phyloP scores from a whole-genome alignment of 257 asterid genomes.

The Solanum etuberosum region DNA sequence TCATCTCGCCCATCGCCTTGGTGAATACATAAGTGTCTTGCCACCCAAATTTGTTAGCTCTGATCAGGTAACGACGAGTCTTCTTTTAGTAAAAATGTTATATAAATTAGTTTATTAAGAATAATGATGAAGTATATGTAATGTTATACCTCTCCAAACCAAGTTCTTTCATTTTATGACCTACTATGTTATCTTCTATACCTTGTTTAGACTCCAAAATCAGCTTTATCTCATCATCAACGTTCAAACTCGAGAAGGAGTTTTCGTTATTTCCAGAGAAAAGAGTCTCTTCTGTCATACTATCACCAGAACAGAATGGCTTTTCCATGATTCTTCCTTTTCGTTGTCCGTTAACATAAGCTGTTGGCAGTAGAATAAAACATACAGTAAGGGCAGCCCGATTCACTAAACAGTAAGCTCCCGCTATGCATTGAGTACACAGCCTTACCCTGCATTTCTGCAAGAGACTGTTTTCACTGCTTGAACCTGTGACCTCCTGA shows the following conservation, averaged over 20 bases:
- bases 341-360: conserved; percentile 84
- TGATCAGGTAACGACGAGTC: conserved; percentile 6
- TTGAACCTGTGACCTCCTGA: neutral
- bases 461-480: too few species aligned
- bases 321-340: conserved; percentile 78
- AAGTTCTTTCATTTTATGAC: conserved; percentile 61
- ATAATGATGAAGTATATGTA: neutral
- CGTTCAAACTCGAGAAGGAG: conserved; percentile 33
- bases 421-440: too few species aligned
- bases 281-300: conserved; percentile 40
- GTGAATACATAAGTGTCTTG: conserved; percentile 91
- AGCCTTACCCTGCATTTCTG: too few species aligned
- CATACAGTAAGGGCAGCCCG: neutral
- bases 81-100: neutral
- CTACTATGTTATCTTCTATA: conserved; percentile 20
- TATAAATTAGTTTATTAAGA: neutral
- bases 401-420: too few species aligned
- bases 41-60: conserved; percentile 94
- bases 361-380: conserved; percentile 21
- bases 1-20: conserved; percentile 99
- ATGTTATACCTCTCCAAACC: conserved; percentile 61
- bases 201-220: conserved; percentile 47
- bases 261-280: too few species aligned
- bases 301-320: conserved; percentile 58
- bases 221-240: conserved; percentile 70